Evolutionary conservation across 495 filamentous ascomycete genomes (phyloP).

Genomic region (Talaromyces proteolyticus): DNA sequence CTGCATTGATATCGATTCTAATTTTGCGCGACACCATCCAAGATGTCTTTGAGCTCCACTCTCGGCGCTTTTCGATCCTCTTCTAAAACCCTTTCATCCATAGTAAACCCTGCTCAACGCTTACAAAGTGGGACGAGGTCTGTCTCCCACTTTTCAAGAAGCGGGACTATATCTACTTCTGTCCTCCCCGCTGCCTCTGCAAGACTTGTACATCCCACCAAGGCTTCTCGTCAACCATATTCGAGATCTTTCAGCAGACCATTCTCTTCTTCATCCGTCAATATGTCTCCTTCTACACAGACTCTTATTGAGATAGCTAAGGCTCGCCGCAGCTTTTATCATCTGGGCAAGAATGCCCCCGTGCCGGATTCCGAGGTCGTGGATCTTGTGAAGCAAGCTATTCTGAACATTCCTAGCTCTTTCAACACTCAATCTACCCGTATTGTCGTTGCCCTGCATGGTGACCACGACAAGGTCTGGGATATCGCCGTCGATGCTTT

Average conservation of each 20-base stretch:
- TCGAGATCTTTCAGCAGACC: background rate
- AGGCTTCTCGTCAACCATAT: background rate
- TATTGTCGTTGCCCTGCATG: constrained; percentile 36
- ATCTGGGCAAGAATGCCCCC: constrained; percentile 36
- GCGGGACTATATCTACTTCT: background rate
- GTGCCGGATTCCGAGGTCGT: constrained; percentile 44
- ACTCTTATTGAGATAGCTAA: constrained; percentile 33
- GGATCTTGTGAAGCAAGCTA: constrained; percentile 40
- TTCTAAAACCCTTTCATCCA: background rate
- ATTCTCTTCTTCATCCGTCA: constrained; percentile 3
- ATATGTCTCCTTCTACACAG: constrained; percentile 21
- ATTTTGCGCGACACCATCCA: too few relatives aligned
- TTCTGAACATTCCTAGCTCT: constrained; percentile 42
- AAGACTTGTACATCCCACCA: background rate
- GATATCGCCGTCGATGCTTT: constrained; percentile 36
- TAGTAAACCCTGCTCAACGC: background rate
- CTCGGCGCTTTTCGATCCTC: background rate
- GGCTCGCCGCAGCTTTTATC: constrained; percentile 43
- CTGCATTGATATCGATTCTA: too few relatives aligned
- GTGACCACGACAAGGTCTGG: constrained; percentile 48
- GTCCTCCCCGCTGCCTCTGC: background rate
- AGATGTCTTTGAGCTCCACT: background rate
- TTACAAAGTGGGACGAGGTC: too few relatives aligned
- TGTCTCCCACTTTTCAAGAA: too few relatives aligned
- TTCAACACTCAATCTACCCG: constrained; percentile 54